These are phyloP conservation scores for Candida ponderosae DNA, from an alignment of 805 yeast genomes.

Conservation along the genomic window DNA sequence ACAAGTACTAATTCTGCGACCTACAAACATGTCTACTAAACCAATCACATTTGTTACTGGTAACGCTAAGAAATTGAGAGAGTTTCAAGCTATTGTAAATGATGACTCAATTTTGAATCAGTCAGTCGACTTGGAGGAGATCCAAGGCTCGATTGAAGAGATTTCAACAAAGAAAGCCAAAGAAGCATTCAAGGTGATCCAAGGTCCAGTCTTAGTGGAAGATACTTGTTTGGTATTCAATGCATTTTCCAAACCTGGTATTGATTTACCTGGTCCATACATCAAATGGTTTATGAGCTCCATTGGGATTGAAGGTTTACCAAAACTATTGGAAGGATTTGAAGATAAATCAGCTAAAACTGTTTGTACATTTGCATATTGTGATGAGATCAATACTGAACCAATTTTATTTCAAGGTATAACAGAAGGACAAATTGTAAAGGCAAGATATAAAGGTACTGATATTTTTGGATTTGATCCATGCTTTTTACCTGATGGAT, in stretches of 20 bases:
- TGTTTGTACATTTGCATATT: slow-evolving; percentile 86
- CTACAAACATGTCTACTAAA: neutral
- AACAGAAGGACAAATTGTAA: slow-evolving; percentile 75
- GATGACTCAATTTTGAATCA: slow-evolving; percentile 46
- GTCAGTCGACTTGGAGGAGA: slow-evolving; percentile 76
- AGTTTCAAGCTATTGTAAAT: slow-evolving; percentile 69
- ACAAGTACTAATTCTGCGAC: neutral
- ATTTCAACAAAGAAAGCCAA: slow-evolving; percentile 76
- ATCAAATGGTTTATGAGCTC: slow-evolving; percentile 84
- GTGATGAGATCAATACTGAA: slow-evolving; percentile 69
- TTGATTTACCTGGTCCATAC: slow-evolving; percentile 86
- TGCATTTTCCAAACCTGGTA: slow-evolving; percentile 52
- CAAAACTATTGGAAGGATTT: slow-evolving; percentile 70
- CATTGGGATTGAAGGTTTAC: slow-evolving; percentile 71
- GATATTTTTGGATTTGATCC: slow-evolving; percentile 93
- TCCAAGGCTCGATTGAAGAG: slow-evolving; percentile 82
- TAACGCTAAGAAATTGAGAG: slow-evolving; percentile 78
- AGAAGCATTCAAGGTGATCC: slow-evolving; percentile 53
- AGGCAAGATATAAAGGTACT: slow-evolving; percentile 56
- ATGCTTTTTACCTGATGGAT: slow-evolving; percentile 77
- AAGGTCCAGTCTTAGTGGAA: slow-evolving; percentile 88
- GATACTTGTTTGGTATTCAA: slow-evolving; percentile 86
- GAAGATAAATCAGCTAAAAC: slow-evolving; percentile 84
- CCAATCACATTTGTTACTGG: slow-evolving; percentile 76
- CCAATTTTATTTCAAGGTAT: slow-evolving; percentile 80